A percentile compares a stretch with the other conserved stretches of the same genome.
phyloP scores from a whole-genome alignment of 345 rosid species.

The Citrus sp. region DNA sequence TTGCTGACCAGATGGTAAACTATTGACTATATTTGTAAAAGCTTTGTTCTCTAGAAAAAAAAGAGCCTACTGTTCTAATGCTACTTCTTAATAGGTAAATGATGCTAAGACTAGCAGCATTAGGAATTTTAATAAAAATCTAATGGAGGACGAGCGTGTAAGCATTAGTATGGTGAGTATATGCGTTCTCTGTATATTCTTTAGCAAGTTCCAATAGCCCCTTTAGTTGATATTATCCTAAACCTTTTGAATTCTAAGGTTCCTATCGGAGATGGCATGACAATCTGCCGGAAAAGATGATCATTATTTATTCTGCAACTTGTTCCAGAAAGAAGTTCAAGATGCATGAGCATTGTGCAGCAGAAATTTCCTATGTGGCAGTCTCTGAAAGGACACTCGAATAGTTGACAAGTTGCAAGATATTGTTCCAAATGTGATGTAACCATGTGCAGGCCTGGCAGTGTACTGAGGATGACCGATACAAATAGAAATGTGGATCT shows the following conservation, averaged over 20 bases:
- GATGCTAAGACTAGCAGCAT: constrained; percentile 74
- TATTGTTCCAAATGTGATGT: not conserved
- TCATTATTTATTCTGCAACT: not conserved
- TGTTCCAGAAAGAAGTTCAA: not conserved
- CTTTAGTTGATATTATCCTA: not conserved
- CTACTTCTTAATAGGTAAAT: constrained; percentile 47
- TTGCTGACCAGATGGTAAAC: constrained; percentile 72
- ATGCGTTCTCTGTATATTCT: not conserved
- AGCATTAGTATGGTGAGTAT: constrained; percentile 78
- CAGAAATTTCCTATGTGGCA: not conserved
- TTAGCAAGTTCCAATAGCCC: not conserved
- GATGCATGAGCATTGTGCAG: not conserved
- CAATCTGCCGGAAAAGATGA: constrained; percentile 71
- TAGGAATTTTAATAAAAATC: constrained; percentile 61
- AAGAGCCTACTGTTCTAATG: not conserved
- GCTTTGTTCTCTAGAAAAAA: not conserved
- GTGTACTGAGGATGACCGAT: not conserved
- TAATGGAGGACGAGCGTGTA: constrained; percentile 68
- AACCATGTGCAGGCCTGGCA: not conserved
- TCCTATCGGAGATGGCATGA: constrained; percentile 89
- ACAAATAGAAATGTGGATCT: not conserved
- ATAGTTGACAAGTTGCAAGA: not conserved
- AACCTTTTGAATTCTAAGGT: constrained; percentile 43
- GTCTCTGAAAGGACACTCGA: not conserved
- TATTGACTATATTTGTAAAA: not conserved